phyloP scores from a whole-genome alignment of 805 yeast genomes.

The Teunomyces barrocoloradensis region DNA sequence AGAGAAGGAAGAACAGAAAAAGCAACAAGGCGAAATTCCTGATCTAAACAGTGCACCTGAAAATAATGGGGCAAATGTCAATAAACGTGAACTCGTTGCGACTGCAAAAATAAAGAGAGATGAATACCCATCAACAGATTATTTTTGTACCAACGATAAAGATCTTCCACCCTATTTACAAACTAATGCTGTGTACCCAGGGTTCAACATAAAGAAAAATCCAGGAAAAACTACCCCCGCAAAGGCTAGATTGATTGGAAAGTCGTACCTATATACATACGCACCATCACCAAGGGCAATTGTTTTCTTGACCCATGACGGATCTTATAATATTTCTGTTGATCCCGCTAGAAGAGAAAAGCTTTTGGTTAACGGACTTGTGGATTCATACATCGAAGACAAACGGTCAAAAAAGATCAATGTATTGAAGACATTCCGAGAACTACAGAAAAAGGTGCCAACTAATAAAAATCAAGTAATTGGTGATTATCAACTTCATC shows the following conservation, averaged over 20 bases:
- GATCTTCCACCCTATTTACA: constrained; percentile 11
- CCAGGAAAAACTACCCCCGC: constrained; percentile 15
- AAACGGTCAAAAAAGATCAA: constrained; percentile 11
- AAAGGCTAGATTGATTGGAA: constrained; percentile 18
- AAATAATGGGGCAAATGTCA: neutral
- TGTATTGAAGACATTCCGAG: constrained; percentile 19
- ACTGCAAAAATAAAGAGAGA: neutral
- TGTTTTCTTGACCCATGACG: constrained; percentile 29
- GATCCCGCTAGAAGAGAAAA: constrained; percentile 10
- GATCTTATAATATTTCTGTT: constrained; percentile 27
- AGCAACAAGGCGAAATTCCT: neutral
- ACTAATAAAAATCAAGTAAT: constrained; percentile 23
- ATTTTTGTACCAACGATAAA: constrained; percentile 19
- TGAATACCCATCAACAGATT: constrained; percentile 5
- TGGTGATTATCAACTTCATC: constrained; percentile 23
- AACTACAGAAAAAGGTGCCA: constrained; percentile 15
- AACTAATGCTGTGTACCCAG: constrained; percentile 19
- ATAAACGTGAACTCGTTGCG: constrained; percentile 7
- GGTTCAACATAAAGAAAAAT: constrained; percentile 15
- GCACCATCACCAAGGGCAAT: constrained; percentile 31
- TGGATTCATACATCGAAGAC: constrained; percentile 17
- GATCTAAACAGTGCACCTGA: neutral
- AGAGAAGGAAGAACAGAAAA: neutral
- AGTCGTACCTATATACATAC: constrained; percentile 19
- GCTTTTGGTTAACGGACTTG: constrained; percentile 22